Evolutionary conservation across 2,329 filamentous ascomycete species (phyloP).

Genomic region (Colletotrichum sp.): DNA sequence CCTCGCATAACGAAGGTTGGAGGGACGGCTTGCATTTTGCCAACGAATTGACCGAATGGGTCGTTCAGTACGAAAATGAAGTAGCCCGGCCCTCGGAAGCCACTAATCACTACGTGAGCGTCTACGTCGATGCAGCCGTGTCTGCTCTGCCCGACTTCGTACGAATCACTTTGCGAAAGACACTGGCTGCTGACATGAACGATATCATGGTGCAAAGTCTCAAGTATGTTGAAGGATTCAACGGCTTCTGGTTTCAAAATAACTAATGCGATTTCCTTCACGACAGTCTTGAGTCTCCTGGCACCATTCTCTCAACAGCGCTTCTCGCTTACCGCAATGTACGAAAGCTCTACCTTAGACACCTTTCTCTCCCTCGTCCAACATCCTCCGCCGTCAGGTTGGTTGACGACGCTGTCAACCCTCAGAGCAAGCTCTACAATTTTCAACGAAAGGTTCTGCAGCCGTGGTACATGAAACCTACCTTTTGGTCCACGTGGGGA

Average conservation of each 20-base stretch:
- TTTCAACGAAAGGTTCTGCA: constrained; percentile 47
- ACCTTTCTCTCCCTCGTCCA: constrained; percentile 55
- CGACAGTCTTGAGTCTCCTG: not conserved
- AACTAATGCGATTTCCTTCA: not conserved
- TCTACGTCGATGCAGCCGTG: constrained; percentile 36
- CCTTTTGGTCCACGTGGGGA: constrained; percentile 52
- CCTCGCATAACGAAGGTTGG: constrained; percentile 44
- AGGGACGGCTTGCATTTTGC: constrained; percentile 57
- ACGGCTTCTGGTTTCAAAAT: not conserved
- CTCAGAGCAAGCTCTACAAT: constrained; percentile 45
- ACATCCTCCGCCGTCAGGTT: constrained; percentile 35
- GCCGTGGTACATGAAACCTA: constrained; percentile 59
- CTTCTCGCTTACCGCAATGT: constrained; percentile 42
- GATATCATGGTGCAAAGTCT: constrained; percentile 20
- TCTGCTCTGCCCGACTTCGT: constrained; percentile 25
- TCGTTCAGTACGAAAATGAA: constrained; percentile 51
- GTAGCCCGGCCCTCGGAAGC: constrained; percentile 31
- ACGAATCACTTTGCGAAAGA: constrained; percentile 4
- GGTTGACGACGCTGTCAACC: constrained; percentile 43
- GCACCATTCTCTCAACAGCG: constrained; percentile 15
- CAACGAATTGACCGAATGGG: constrained; percentile 55
- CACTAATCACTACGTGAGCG: constrained; percentile 35
- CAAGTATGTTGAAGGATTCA: not conserved
- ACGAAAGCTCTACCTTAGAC: constrained; percentile 51
- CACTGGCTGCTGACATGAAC: constrained; percentile 18